Conservation (phyloP, 805 yeast species). For the Saccharomycopsis javanensis region DNA sequence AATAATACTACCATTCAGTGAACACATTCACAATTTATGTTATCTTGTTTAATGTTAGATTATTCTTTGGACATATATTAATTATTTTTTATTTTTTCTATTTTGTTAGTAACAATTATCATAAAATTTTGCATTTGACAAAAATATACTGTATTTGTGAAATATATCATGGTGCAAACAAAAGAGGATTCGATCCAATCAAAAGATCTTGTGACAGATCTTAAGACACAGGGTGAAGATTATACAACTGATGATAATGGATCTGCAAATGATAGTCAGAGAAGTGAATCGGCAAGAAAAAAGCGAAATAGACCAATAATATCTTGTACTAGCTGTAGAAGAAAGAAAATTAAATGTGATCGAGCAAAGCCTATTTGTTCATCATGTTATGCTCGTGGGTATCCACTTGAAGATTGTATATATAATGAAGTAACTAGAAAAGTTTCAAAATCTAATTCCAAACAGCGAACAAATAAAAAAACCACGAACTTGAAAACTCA, state of each 20-base stretch:
- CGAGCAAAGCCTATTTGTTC: slow-evolving; percentile 17
- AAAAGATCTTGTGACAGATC: background rate
- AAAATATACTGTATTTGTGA: background rate
- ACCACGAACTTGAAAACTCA: background rate
- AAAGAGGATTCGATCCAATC: background rate
- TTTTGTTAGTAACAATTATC: background rate
- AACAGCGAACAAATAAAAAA: background rate
- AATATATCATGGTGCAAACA: background rate
- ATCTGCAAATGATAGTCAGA: background rate
- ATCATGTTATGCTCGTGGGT: slow-evolving; percentile 14
- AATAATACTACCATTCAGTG: background rate
- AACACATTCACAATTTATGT: background rate
- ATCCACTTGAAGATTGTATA: slow-evolving; percentile 14
- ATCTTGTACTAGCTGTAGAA: slow-evolving; percentile 17
- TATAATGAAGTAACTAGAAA: slow-evolving; percentile 10
- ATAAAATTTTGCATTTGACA: background rate
- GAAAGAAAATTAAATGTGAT: slow-evolving; percentile 19
- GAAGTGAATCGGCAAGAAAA: background rate
- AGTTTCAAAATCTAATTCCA: background rate
- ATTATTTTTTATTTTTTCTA: too few relatives aligned
- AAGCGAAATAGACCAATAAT: slow-evolving; percentile 15
- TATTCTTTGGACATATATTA: too few relatives aligned
- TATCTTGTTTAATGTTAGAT: too few relatives aligned
- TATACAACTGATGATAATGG: background rate
- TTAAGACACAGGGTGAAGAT: background rate